Evolutionary conservation across 352 stramenopile species (phyloP).

Genomic region (Phytophthora capsici): DNA sequence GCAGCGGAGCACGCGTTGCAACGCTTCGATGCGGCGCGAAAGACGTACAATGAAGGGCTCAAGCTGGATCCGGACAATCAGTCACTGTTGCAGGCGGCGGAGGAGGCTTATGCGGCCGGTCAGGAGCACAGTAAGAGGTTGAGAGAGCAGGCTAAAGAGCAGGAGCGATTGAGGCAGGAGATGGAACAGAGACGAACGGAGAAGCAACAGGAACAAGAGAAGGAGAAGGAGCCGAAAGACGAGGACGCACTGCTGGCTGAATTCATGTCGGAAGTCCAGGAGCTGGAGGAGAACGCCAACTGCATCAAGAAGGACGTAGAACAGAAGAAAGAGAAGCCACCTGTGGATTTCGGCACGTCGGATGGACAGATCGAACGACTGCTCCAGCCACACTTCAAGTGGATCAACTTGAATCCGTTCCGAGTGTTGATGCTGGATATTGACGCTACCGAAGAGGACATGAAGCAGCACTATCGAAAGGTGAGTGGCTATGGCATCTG

Average conservation of each 20-base stretch:
- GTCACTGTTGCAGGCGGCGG: constrained; percentile 65
- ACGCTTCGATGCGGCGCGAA: constrained; percentile 76
- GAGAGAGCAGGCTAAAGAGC: constrained; percentile 58
- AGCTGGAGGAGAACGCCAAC: constrained; percentile 80
- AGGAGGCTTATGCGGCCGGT: constrained; percentile 78
- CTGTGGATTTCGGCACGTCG: constrained; percentile 73
- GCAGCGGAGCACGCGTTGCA: constrained; percentile 78
- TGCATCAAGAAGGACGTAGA: constrained; percentile 72
- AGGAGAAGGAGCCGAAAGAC: constrained; percentile 36
- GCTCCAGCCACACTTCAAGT: constrained; percentile 78
- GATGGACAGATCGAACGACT: constrained; percentile 71
- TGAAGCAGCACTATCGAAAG: constrained; percentile 93
- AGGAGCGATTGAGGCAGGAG: constrained; percentile 48
- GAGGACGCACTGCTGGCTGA: constrained; percentile 74
- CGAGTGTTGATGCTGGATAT: constrained; percentile 88
- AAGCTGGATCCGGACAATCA: constrained; percentile 74
- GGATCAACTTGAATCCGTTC: constrained; percentile 92
- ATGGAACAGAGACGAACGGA: constrained; percentile 30
- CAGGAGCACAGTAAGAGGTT: constrained; percentile 68
- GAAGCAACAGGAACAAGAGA: constrained; percentile 16
- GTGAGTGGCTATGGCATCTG: constrained; percentile 24
- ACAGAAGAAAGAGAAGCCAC: constrained; percentile 51
- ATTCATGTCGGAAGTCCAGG: constrained; percentile 89
- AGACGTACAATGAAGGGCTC: constrained; percentile 74
- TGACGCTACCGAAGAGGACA: constrained; percentile 87